Evolutionary conservation across 2,329 filamentous ascomycete species (phyloP).

Genomic region (Hypoxylon sp.): DNA sequence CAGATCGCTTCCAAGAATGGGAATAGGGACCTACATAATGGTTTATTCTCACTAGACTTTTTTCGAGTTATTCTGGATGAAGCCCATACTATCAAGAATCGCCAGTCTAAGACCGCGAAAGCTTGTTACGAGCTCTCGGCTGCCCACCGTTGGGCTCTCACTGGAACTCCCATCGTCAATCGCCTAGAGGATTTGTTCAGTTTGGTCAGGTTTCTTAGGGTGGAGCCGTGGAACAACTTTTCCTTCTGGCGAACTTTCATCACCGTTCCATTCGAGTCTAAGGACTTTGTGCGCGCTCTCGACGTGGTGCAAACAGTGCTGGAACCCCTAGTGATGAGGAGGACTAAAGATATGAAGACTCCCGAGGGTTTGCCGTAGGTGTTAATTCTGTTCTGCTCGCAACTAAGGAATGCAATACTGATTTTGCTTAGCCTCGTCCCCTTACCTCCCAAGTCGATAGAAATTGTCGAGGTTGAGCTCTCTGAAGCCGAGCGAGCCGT

Average conservation of each 20-base stretch:
- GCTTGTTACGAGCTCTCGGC: conserved; percentile 93
- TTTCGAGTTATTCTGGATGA: conserved; percentile 97
- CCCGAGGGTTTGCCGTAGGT: conserved; percentile 74
- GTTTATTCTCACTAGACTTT: conserved; percentile 92
- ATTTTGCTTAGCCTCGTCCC: conserved; percentile 71
- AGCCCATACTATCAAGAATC: conserved; percentile 91
- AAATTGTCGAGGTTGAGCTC: conserved; percentile 89
- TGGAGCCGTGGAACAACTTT: conserved; percentile 99
- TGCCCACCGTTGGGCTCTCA: conserved; percentile 90
- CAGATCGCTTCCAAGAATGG: conserved; percentile 76
- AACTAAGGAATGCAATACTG: conserved; percentile 13
- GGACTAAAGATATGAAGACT: conserved; percentile 98
- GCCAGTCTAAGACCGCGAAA: conserved; percentile 91
- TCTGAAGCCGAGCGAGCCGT: conserved; percentile 88
- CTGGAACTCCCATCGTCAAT: conserved; percentile 97
- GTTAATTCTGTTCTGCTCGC: neutral
- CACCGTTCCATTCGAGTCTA: conserved; percentile 95
- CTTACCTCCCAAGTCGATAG: conserved; percentile 81
- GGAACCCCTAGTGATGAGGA: conserved; percentile 92
- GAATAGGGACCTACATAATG: conserved; percentile 73
- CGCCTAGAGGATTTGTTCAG: conserved; percentile 95
- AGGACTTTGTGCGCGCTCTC: conserved; percentile 90
- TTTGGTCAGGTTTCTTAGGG: conserved; percentile 88
- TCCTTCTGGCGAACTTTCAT: conserved; percentile 99
- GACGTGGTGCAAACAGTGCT: conserved; percentile 98